phyloP scores from a whole-genome alignment of 208 protist species.

The Porcisia hertigi region DNA sequence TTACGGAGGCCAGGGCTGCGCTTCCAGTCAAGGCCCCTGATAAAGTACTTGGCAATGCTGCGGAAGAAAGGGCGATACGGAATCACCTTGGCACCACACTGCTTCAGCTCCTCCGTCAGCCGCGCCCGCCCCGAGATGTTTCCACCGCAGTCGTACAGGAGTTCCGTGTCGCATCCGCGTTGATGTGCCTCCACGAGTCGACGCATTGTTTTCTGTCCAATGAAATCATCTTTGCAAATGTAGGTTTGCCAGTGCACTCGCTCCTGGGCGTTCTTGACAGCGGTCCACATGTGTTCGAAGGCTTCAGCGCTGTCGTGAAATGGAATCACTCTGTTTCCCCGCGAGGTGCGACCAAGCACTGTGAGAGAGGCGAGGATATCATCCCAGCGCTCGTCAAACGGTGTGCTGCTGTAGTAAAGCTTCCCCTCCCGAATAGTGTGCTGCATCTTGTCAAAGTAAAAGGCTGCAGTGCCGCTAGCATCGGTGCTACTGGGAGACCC shows the following conservation, averaged over 20 bases:
- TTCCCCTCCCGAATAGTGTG: conserved; percentile 22
- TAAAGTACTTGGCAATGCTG: conserved; percentile 66
- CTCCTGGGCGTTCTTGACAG: conserved; percentile 67
- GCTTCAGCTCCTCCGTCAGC: conserved; percentile 69
- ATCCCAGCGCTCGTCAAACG: conserved; percentile 82
- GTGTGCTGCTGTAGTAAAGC: conserved; percentile 38
- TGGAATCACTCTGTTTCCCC: conserved; percentile 60
- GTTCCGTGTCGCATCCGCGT: conserved; percentile 76
- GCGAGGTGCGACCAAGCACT: conserved; percentile 65
- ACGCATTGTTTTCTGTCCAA: conserved; percentile 70
- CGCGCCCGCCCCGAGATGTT: conserved; percentile 86
- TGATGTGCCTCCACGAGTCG: conserved; percentile 70
- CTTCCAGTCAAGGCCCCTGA: conserved; percentile 70
- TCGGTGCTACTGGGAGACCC: not conserved
- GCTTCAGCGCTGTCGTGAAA: conserved; percentile 79
- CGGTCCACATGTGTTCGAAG: conserved; percentile 87
- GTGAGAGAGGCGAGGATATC: conserved; percentile 57
- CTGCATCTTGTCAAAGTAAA: conserved; percentile 35
- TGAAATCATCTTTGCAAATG: conserved; percentile 91
- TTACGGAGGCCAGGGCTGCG: conserved; percentile 88
- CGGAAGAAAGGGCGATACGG: conserved; percentile 85
- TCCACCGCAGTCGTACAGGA: conserved; percentile 91
- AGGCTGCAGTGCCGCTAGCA: conserved; percentile 13
- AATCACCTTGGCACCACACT: conserved; percentile 79
- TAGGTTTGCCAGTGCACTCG: conserved; percentile 93